Conservation (phyloP, 257 asterid species). For the Plantago elongata region DNA sequence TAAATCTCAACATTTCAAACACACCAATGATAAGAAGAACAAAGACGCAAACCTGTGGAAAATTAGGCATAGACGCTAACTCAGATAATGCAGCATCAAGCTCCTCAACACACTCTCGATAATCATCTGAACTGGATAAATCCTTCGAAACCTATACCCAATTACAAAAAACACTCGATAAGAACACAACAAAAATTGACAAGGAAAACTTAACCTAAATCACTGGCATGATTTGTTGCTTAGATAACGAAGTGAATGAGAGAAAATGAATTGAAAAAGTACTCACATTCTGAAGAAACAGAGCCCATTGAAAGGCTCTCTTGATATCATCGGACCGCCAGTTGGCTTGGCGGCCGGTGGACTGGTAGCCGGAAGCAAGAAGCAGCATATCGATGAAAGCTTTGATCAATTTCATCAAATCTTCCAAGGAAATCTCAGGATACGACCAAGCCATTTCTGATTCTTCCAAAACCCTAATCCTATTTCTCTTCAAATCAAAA, state of each 20-base stretch:
- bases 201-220: no score
- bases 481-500: no score
- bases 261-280: no score
- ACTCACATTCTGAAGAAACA: conserved; percentile 57
- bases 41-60: conserved; percentile 53
- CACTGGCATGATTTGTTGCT: no score
- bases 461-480: background rate
- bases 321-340: conserved; percentile 59
- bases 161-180: no score
- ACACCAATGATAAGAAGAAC: background rate
- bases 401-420: conserved; percentile 43
- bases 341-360: conserved; percentile 59
- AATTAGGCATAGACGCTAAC: conserved; percentile 35
- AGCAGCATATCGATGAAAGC: conserved; percentile 55
- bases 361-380: conserved; percentile 74
- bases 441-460: conserved; percentile 47
- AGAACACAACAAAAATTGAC: no score
- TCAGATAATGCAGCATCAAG: conserved; percentile 54
- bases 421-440: conserved; percentile 41
- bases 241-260: no score
- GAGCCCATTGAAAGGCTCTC: conserved; percentile 64
- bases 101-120: conserved; percentile 46
- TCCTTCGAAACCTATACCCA: conserved; percentile 39
- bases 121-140: conserved; percentile 40
- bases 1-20: conserved; percentile 9